phyloP scores from a whole-genome alignment of 371 early-diverging fungal genomes.

The Circinella umbellata region DNA sequence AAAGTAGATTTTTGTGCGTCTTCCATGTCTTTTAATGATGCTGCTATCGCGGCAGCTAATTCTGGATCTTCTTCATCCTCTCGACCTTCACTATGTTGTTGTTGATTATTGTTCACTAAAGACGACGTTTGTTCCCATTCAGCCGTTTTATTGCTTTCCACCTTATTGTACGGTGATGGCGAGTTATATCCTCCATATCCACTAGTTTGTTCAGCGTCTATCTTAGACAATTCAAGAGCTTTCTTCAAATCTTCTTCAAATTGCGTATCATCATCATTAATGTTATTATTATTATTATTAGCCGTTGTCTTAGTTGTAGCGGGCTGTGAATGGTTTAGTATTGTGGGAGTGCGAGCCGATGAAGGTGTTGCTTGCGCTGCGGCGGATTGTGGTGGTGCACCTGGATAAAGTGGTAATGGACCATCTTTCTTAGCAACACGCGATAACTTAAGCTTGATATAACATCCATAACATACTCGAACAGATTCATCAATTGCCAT shows the following conservation, averaged over 20 bases:
- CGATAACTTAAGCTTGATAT: slow-evolving; percentile 65
- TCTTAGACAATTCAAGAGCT: slow-evolving; percentile 87
- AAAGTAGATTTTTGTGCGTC: slow-evolving; percentile 16
- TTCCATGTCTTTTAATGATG: slow-evolving; percentile 77
- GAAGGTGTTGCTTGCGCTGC: slow-evolving; percentile 25
- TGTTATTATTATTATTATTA: too few species aligned
- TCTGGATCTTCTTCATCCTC: slow-evolving; percentile 84
- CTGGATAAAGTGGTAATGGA: slow-evolving; percentile 1
- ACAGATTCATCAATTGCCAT: slow-evolving; percentile 88
- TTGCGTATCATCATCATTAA: slow-evolving; percentile 47
- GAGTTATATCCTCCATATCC: slow-evolving; percentile 17
- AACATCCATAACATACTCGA: slow-evolving; percentile 93
- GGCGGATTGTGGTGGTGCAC: neutral
- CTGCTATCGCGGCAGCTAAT: slow-evolving; percentile 91
- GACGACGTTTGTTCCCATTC: neutral
- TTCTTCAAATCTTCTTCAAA: slow-evolving; percentile 83
- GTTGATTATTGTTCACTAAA: too few species aligned
- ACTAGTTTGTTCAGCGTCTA: slow-evolving; percentile 62
- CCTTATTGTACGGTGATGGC: slow-evolving; percentile 14
- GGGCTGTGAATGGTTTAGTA: slow-evolving; percentile 15
- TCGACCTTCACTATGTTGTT: slow-evolving; percentile 18
- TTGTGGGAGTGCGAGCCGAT: slow-evolving; percentile 11
- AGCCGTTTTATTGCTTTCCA: neutral
- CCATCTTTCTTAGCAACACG: slow-evolving; percentile 24
- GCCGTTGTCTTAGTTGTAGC: neutral